Conservation (phyloP, 2,329 filamentous ascomycete species). For the Trichoderma sp. region DNA sequence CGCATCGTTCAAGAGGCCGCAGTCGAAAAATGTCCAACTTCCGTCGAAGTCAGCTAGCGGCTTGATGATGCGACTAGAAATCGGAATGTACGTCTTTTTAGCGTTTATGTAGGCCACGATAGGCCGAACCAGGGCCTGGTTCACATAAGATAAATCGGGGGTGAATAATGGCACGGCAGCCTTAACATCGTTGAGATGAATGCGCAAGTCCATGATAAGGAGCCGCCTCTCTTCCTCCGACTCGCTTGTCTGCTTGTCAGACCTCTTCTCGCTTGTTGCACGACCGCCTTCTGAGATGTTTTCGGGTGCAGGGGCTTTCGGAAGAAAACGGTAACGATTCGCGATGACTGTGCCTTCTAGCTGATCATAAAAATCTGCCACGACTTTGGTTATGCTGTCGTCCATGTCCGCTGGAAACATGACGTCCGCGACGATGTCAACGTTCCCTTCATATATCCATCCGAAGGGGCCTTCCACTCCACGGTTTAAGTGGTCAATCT, state of each 20-base stretch:
- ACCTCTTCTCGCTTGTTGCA: conserved; percentile 30
- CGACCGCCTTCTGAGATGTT: conserved; percentile 39
- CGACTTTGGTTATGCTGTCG: conserved; percentile 87
- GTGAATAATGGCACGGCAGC: conserved; percentile 93
- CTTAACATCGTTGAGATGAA: conserved; percentile 92
- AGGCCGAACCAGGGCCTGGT: conserved; percentile 90
- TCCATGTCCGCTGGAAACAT: conserved; percentile 90
- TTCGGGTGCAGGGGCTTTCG: conserved; percentile 46
- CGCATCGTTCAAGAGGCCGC: conserved; percentile 89
- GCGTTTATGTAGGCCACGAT: conserved; percentile 99
- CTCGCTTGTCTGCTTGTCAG: conserved; percentile 24
- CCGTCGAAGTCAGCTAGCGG: conserved; percentile 87
- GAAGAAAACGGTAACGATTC: conserved; percentile 68
- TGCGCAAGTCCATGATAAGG: conserved; percentile 90
- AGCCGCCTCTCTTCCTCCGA: conserved; percentile 70
- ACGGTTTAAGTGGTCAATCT: conserved; percentile 93
- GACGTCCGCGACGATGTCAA: conserved; percentile 94
- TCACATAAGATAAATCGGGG: conserved; percentile 89
- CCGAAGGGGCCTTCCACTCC: conserved; percentile 92
- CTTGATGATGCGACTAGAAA: conserved; percentile 94
- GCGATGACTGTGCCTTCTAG: conserved; percentile 89
- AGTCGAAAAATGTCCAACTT: conserved; percentile 93
- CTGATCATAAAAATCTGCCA: conserved; percentile 96
- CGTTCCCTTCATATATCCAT: conserved; percentile 97
- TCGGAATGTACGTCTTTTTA: conserved; percentile 91